phyloP scores from a whole-genome alignment of 2,329 filamentous ascomycete genomes.

The Macrophomina tecta region DNA sequence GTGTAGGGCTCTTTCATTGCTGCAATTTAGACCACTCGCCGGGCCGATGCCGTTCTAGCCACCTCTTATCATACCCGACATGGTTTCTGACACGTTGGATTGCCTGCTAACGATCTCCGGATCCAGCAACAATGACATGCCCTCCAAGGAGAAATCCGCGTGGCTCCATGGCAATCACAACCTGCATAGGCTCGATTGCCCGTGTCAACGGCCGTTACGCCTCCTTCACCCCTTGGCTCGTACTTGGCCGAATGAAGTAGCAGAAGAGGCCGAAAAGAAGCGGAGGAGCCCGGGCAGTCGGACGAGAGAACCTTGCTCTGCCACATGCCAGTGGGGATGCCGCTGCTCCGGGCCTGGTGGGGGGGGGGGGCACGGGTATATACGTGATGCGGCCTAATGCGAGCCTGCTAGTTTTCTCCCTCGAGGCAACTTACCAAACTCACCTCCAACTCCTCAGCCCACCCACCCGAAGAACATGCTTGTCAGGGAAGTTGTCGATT shows the following conservation, averaged over 20 bases:
- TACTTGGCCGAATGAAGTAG: not conserved
- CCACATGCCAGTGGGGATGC: not conserved
- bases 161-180: not conserved
- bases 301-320: not conserved
- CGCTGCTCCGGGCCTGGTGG: not conserved
- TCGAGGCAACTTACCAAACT: not conserved
- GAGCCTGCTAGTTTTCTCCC: not conserved
- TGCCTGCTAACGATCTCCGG: not conserved
- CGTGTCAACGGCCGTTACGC: not conserved
- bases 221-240: not conserved
- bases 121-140: not conserved
- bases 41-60: not conserved
- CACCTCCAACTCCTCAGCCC: not conserved
- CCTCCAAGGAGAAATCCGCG: not conserved
- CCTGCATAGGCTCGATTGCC: not conserved
- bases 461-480: not conserved
- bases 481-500: not conserved
- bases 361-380: not conserved
- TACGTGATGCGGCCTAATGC: constrained; percentile 7
- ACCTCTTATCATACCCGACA: not conserved
- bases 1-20: not conserved
- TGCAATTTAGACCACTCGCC: not conserved
- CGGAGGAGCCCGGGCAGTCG: not conserved
- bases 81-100: not conserved
- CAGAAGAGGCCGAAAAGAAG: not conserved